Percentiles rank a stretch among this genome's conserved stretches.
Conservation (phyloP, 139 green algal species). For the Penium margaritaceum region DNA sequence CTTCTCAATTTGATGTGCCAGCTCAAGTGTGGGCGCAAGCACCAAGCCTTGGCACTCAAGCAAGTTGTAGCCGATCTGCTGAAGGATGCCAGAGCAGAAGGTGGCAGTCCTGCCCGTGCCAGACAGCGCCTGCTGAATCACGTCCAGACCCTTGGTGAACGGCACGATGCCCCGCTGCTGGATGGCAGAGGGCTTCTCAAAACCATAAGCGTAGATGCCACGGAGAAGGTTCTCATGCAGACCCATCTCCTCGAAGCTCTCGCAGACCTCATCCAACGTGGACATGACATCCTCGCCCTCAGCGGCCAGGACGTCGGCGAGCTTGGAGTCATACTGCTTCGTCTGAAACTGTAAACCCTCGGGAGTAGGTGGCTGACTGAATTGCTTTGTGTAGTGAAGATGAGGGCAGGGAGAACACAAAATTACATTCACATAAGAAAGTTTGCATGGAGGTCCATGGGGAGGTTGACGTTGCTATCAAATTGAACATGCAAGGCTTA, state of each 20-base stretch:
- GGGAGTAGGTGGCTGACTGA: too few relatives aligned
- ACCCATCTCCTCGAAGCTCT: conserved; percentile 98
- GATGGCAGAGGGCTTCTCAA: conserved; percentile 99
- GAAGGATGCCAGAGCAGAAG: conserved; percentile 95
- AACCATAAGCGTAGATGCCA: conserved; percentile 99
- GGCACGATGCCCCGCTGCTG: conserved; percentile 99
- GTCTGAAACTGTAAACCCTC: too few relatives aligned
- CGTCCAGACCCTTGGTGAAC: conserved; percentile 91
- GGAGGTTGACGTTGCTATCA: too few relatives aligned
- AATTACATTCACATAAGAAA: too few relatives aligned
- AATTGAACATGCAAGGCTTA: too few relatives aligned
- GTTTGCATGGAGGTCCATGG: too few relatives aligned
- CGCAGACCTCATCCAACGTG: conserved; percentile 92
- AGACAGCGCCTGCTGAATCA: conserved; percentile 99
- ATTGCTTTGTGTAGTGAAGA: too few relatives aligned
- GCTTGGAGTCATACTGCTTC: too few relatives aligned
- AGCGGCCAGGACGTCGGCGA: too few relatives aligned
- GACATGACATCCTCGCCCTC: conserved; percentile 74
- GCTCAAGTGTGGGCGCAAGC: conserved; percentile 93
- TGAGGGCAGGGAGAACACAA: too few relatives aligned
- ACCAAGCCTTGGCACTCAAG: conserved; percentile 94
- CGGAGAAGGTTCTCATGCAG: conserved; percentile 98
- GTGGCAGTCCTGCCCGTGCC: conserved; percentile 98
- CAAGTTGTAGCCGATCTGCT: conserved; percentile 91
- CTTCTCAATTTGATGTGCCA: conserved; percentile 99